phyloP scores from a whole-genome alignment of 2,329 filamentous ascomycete species.

The Calonectria hongkongensis region DNA sequence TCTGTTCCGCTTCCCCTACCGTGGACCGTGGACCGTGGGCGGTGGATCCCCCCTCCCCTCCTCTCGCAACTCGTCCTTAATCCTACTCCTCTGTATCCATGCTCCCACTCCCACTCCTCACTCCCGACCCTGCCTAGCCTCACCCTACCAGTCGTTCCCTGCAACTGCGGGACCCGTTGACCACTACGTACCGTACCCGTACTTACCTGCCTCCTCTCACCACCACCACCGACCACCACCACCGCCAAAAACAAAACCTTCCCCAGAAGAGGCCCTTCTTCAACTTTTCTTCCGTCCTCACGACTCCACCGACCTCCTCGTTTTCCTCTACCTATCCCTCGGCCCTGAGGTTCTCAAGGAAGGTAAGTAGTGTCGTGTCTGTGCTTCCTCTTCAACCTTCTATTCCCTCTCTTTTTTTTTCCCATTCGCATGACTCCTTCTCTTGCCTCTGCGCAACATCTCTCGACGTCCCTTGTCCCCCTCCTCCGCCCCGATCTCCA shows the following conservation, averaged over 20 bases:
- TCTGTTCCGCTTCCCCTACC: conserved; percentile 38
- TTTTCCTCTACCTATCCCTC: conserved; percentile 54
- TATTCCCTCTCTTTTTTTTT: conserved; percentile 55
- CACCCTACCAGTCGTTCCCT: conserved; percentile 52
- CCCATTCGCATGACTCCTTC: conserved; percentile 38
- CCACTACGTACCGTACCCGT: conserved; percentile 55
- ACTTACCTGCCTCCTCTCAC: conserved; percentile 57
- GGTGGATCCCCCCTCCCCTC: conserved; percentile 27
- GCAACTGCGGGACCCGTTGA: conserved; percentile 49
- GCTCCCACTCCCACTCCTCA: conserved; percentile 40
- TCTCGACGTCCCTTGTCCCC: conserved; percentile 37
- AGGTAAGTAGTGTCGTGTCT: conserved; percentile 42
- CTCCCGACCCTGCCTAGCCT: conserved; percentile 48
- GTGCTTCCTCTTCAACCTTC: conserved; percentile 56
- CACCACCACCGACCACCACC: conserved; percentile 55
- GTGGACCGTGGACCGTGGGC: conserved; percentile 32
- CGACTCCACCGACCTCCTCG: conserved; percentile 61
- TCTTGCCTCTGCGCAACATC: conserved; percentile 39
- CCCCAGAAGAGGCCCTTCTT: conserved; percentile 54
- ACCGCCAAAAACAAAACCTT: conserved; percentile 60
- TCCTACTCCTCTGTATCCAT: conserved; percentile 33
- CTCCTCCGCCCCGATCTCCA: conserved; percentile 50
- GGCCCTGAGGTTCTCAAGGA: conserved; percentile 52
- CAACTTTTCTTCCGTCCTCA: conserved; percentile 58
- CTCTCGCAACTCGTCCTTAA: conserved; percentile 38